These are phyloP conservation scores for Solanum verrucosum DNA, from an alignment of 257 asterid species.

Conservation along the genomic window DNA sequence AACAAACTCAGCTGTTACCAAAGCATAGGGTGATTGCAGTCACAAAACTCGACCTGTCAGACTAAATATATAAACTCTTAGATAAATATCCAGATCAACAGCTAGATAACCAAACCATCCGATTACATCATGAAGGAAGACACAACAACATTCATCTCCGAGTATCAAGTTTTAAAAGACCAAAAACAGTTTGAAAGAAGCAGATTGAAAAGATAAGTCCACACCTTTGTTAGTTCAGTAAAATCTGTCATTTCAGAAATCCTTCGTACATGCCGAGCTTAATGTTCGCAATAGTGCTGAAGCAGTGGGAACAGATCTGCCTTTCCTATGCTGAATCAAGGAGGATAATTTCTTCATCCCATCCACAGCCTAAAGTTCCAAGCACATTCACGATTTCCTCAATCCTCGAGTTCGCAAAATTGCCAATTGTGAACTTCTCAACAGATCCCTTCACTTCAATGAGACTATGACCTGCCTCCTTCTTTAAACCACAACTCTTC, in stretches of 20 bases:
- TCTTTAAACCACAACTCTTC: conserved; percentile 45
- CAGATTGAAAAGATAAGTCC: background rate
- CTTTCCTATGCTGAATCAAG: background rate
- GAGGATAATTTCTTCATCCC: conserved; percentile 20
- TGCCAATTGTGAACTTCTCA: conserved; percentile 38
- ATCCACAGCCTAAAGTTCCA: conserved; percentile 19
- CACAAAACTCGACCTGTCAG: background rate
- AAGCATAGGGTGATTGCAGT: background rate
- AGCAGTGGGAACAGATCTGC: background rate
- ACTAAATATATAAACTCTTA: background rate
- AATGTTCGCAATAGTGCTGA: background rate
- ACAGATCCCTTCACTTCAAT: conserved; percentile 36
- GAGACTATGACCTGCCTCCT: conserved; percentile 49
- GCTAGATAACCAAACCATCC: background rate
- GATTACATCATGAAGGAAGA: background rate
- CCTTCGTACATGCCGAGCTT: background rate
- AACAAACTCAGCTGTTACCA: background rate
- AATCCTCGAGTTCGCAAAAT: conserved; percentile 45
- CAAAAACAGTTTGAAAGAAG: background rate
- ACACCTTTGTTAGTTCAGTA: background rate
- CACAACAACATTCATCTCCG: background rate
- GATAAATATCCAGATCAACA: background rate
- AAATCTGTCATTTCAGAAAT: background rate
- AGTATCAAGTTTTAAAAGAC: background rate
- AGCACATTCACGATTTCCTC: conserved; percentile 28